A percentile compares a stretch with the other conserved stretches of the same genome.
Conservation (phyloP, 108 stramenopile species). For the Nitzschia inconspicua region DNA sequence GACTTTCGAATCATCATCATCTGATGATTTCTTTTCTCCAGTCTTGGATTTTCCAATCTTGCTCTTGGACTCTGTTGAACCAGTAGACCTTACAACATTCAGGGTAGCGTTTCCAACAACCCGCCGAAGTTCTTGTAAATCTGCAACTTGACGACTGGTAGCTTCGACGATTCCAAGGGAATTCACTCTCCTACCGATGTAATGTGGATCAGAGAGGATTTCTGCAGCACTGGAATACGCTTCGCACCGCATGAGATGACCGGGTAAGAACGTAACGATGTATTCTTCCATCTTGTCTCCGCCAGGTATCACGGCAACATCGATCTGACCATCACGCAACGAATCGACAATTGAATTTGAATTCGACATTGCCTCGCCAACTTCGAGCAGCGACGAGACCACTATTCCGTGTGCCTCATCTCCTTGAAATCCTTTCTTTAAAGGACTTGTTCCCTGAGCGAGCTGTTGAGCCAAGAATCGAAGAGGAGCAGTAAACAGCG, state of each 20-base stretch:
- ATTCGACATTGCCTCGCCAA: slow-evolving; percentile 37
- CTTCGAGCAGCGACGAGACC: slow-evolving; percentile 35
- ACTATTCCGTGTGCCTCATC: slow-evolving; percentile 44
- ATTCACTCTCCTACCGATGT: slow-evolving; percentile 64
- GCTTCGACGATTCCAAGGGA: slow-evolving; percentile 77
- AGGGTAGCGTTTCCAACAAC: slow-evolving; percentile 36
- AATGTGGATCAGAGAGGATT: slow-evolving; percentile 53
- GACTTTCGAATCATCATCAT: slow-evolving; percentile 20
- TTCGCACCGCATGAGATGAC: slow-evolving; percentile 71
- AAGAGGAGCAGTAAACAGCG: slow-evolving; percentile 35
- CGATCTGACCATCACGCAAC: slow-evolving; percentile 36
- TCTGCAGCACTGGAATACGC: slow-evolving; percentile 56
- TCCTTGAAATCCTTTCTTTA: slow-evolving; percentile 21
- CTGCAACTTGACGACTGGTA: slow-evolving; percentile 75
- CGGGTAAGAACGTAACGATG: slow-evolving; percentile 64
- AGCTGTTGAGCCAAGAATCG: slow-evolving; percentile 36
- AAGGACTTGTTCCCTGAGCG: not conserved
- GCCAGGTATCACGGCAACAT: slow-evolving; percentile 36
- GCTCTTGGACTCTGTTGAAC: not conserved
- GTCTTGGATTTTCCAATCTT: not conserved
- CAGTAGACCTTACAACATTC: not conserved
- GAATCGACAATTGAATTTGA: slow-evolving; percentile 29
- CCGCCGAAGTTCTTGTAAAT: slow-evolving; percentile 71
- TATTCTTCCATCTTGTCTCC: slow-evolving; percentile 81
- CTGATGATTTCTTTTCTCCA: not conserved